Conservation (phyloP, 768 basidiomycete species). For the Mycena olivaceomarginata region DNA sequence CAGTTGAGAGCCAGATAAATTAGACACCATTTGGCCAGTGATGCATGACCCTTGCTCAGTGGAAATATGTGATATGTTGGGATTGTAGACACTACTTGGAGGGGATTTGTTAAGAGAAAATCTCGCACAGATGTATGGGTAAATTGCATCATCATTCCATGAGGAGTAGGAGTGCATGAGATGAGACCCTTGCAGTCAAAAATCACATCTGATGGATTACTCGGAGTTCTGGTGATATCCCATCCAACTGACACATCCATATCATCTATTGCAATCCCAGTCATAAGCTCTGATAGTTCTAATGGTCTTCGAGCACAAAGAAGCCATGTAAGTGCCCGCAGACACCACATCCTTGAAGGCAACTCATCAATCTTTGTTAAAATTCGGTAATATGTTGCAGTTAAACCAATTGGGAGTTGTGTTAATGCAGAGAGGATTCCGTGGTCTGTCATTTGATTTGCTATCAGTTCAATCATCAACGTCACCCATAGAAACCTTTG, state of each 20-base stretch:
- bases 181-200: slow-evolving; percentile 37
- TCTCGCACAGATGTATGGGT: slow-evolving; percentile 38
- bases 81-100: slow-evolving; percentile 8
- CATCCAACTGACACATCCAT: slow-evolving; percentile 30
- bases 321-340: slow-evolving; percentile 35
- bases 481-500: slow-evolving; percentile 40
- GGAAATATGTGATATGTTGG: slow-evolving; percentile 39
- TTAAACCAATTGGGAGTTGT: slow-evolving; percentile 34
- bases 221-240: slow-evolving; percentile 28
- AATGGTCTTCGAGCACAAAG: slow-evolving; percentile 32
- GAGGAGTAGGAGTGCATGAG: slow-evolving; percentile 12
- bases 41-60: slow-evolving; percentile 22
- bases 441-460: slow-evolving; percentile 33
- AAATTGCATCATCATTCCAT: slow-evolving; percentile 26
- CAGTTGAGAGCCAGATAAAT: slow-evolving; percentile 16
- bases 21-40: slow-evolving; percentile 32
- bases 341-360: slow-evolving; percentile 28
- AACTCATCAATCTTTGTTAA: slow-evolving; percentile 30
- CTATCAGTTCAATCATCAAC: slow-evolving; percentile 35
- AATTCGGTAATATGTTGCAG: slow-evolving; percentile 37
- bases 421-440: slow-evolving; percentile 22
- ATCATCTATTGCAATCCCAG: slow-evolving; percentile 29
- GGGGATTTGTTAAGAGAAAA: slow-evolving; percentile 30
- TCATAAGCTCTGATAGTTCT: slow-evolving; percentile 35
- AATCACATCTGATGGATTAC: slow-evolving; percentile 29